phyloP scores from a whole-genome alignment of 2,329 filamentous ascomycete genomes.

The Tolypocladium ovalisporum region DNA sequence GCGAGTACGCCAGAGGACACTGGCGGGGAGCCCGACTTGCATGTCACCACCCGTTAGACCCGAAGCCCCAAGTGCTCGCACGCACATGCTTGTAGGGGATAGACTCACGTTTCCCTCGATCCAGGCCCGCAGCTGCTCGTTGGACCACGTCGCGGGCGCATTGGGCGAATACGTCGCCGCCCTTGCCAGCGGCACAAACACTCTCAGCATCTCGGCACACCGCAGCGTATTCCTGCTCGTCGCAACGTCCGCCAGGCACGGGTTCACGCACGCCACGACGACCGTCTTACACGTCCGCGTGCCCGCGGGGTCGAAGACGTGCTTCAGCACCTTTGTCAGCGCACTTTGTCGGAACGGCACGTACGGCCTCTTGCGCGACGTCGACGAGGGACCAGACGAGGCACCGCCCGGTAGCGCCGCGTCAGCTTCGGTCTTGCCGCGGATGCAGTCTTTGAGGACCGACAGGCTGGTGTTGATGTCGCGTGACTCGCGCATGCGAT shows the following conservation, averaged over 20 bases:
- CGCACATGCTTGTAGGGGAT: not conserved
- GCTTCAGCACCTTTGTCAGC: slow-evolving; percentile 36
- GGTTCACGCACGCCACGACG: slow-evolving; percentile 36
- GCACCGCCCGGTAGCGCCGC: slow-evolving; percentile 11
- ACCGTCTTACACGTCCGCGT: slow-evolving; percentile 29
- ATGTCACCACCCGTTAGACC: not conserved
- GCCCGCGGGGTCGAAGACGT: slow-evolving; percentile 33
- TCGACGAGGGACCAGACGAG: not conserved
- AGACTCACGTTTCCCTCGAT: slow-evolving; percentile 26
- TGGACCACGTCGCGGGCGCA: slow-evolving; percentile 27
- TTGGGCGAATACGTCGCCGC: slow-evolving; percentile 11
- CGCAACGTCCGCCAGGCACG: slow-evolving; percentile 29
- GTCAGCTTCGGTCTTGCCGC: slow-evolving; percentile 28
- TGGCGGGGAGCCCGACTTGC: slow-evolving; percentile 24
- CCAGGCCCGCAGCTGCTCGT: slow-evolving; percentile 26
- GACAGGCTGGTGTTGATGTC: slow-evolving; percentile 39
- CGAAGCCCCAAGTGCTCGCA: slow-evolving; percentile 4
- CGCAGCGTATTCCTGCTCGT: slow-evolving; percentile 37
- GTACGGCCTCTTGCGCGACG: slow-evolving; percentile 6
- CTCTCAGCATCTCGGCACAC: slow-evolving; percentile 35
- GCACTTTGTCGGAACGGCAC: slow-evolving; percentile 35
- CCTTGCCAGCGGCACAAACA: slow-evolving; percentile 19
- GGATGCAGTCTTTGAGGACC: slow-evolving; percentile 41
- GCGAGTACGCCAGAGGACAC: slow-evolving; percentile 23
- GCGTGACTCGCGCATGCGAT: slow-evolving; percentile 33